Conservation (phyloP, 2,329 filamentous ascomycete genomes). For the Calonectria hawksworthii region DNA sequence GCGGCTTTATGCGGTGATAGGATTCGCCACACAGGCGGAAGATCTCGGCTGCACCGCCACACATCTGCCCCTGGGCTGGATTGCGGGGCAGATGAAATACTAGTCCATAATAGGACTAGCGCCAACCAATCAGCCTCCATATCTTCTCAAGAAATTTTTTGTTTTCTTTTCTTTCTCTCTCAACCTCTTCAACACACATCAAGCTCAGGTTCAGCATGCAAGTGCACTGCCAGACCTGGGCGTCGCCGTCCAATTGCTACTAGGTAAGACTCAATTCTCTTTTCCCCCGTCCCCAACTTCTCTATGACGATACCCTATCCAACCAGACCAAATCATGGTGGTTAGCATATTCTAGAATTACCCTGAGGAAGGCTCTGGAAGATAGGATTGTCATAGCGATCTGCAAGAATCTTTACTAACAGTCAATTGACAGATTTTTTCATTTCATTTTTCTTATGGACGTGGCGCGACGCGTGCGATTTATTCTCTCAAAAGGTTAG, state of each 20-base stretch:
- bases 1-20: slow-evolving; percentile 43
- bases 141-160: slow-evolving; percentile 48
- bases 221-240: slow-evolving; percentile 37
- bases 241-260: slow-evolving; percentile 27
- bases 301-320: slow-evolving; percentile 65
- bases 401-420: slow-evolving; percentile 33
- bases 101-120: slow-evolving; percentile 42
- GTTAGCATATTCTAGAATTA: slow-evolving; percentile 66
- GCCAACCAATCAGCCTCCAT: slow-evolving; percentile 38
- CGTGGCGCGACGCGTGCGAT: slow-evolving; percentile 22
- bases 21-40: slow-evolving; percentile 47
- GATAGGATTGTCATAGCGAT: slow-evolving; percentile 30
- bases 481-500: slow-evolving; percentile 62
- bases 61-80: slow-evolving; percentile 38
- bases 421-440: slow-evolving; percentile 16
- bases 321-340: slow-evolving; percentile 61
- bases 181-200: slow-evolving; percentile 35
- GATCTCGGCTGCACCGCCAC: slow-evolving; percentile 54
- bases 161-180: slow-evolving; percentile 33
- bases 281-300: slow-evolving; percentile 25
- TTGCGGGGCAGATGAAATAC: slow-evolving; percentile 32
- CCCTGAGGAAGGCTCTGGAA: slow-evolving; percentile 63
- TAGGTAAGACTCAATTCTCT: slow-evolving; percentile 39
- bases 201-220: slow-evolving; percentile 43
- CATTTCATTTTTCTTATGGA: slow-evolving; percentile 23